phyloP scores from a whole-genome alignment of 345 rosid species.

The Acer yangbiense region DNA sequence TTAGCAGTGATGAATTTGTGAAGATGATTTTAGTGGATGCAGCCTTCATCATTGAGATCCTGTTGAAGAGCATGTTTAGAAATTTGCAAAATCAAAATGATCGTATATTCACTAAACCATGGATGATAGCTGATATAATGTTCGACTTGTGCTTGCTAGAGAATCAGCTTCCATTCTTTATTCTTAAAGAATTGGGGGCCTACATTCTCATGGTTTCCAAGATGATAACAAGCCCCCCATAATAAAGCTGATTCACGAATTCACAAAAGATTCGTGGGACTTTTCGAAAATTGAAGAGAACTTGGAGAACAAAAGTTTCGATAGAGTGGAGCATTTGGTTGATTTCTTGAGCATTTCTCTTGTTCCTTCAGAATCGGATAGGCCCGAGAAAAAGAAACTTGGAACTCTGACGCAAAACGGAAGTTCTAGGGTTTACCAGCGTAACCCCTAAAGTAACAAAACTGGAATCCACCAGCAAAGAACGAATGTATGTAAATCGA shows the following conservation, averaged over 20 bases:
- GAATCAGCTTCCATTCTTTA: slow-evolving; percentile 37
- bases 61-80: background rate
- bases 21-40: slow-evolving; percentile 24
- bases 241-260: background rate
- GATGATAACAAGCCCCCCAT: background rate
- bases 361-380: background rate
- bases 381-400: background rate
- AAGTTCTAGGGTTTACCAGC: no score
- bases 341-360: slow-evolving; percentile 4
- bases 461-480: no score
- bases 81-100: background rate
- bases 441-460: no score
- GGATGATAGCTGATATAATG: background rate
- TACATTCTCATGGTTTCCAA: background rate
- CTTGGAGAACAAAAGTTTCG: background rate
- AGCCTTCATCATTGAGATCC: slow-evolving; percentile 15
- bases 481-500: no score
- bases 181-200: slow-evolving; percentile 26
- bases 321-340: background rate
- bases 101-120: background rate
- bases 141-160: slow-evolving; percentile 22
- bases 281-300: background rate
- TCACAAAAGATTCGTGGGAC: background rate
- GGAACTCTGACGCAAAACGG: no score
- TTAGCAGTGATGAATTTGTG: background rate